Percentiles rank a stretch among this genome's conserved stretches.
Evolutionary conservation across 176 grass and related monocot species (phyloP).

Genomic region (Oryza officinalis): DNA sequence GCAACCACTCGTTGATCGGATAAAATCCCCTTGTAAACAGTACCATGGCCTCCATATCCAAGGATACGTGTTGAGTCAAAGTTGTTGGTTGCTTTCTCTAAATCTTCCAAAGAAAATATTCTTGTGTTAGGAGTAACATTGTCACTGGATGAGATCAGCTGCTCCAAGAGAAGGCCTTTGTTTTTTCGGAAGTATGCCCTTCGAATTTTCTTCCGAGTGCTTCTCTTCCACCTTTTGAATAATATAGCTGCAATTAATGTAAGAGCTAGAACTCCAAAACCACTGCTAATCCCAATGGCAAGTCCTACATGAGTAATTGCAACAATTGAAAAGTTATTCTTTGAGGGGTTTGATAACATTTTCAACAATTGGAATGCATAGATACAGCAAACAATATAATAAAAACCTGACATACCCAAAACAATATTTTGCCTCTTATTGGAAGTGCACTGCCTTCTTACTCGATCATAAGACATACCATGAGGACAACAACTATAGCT

Average conservation of each 20-base stretch:
- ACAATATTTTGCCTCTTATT: slow-evolving; percentile 33
- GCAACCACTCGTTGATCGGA: background rate
- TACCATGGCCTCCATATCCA: too few species aligned
- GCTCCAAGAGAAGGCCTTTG: background rate
- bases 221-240: slow-evolving; percentile 32
- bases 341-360: background rate
- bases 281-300: slow-evolving; percentile 37
- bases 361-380: background rate
- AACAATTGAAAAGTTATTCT: slow-evolving; percentile 24
- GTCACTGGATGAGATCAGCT: background rate
- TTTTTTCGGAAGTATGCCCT: slow-evolving; percentile 38
- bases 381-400: background rate
- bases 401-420: slow-evolving; percentile 7
- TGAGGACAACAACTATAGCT: slow-evolving; percentile 21
- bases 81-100: slow-evolving; percentile 3
- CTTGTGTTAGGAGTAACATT: background rate
- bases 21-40: too few species aligned
- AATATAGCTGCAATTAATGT: background rate
- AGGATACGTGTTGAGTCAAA: background rate
- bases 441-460: slow-evolving; percentile 36
- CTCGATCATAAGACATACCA: slow-evolving; percentile 15
- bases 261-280: slow-evolving; percentile 43
- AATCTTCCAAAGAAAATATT: background rate
- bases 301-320: slow-evolving; percentile 22
- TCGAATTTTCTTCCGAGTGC: slow-evolving; percentile 30